Conservation (phyloP, 257 asterid species). For the Solanum megistacrolobum region DNA sequence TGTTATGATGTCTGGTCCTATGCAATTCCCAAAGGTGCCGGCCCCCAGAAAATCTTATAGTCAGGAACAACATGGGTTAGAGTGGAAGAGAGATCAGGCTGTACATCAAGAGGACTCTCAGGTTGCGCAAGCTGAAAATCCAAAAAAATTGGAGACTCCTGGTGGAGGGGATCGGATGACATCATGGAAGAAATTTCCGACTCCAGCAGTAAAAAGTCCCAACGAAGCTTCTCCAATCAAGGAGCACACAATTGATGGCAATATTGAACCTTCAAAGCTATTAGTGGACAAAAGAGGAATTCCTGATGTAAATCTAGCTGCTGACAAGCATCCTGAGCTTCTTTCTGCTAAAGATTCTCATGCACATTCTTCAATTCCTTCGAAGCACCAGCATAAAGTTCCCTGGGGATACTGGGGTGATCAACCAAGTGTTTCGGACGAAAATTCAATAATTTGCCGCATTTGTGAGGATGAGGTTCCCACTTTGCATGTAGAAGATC, state of each 20-base stretch:
- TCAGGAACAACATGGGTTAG: conserved; percentile 77
- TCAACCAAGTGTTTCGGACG: conserved; percentile 67
- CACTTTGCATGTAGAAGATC: conserved; percentile 95
- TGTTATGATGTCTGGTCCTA: conserved; percentile 31
- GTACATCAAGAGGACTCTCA: conserved; percentile 30
- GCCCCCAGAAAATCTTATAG: conserved; percentile 70
- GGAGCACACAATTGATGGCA: conserved; percentile 41
- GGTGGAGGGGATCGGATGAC: conserved; percentile 69
- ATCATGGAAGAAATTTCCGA: conserved; percentile 84
- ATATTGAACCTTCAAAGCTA: conserved; percentile 36
- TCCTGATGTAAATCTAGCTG: conserved; percentile 50
- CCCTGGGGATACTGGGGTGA: conserved; percentile 97
- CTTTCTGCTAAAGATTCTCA: conserved; percentile 49
- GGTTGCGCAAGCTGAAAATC: conserved; percentile 32
- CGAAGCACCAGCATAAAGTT: conserved; percentile 62
- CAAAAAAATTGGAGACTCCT: conserved; percentile 34
- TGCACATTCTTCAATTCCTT: conserved; percentile 24
- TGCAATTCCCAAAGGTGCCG: conserved; percentile 33
- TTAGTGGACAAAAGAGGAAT: conserved; percentile 30
- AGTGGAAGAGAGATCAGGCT: conserved; percentile 50
- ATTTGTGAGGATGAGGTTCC: conserved; percentile 99
- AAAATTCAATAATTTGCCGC: conserved; percentile 92
- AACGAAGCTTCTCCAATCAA: conserved; percentile 42
- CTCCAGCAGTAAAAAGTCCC: conserved; percentile 63
- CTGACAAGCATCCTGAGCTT: conserved; percentile 44